phyloP scores from a whole-genome alignment of 2,329 filamentous ascomycete species.

The Claviceps cyperi region DNA sequence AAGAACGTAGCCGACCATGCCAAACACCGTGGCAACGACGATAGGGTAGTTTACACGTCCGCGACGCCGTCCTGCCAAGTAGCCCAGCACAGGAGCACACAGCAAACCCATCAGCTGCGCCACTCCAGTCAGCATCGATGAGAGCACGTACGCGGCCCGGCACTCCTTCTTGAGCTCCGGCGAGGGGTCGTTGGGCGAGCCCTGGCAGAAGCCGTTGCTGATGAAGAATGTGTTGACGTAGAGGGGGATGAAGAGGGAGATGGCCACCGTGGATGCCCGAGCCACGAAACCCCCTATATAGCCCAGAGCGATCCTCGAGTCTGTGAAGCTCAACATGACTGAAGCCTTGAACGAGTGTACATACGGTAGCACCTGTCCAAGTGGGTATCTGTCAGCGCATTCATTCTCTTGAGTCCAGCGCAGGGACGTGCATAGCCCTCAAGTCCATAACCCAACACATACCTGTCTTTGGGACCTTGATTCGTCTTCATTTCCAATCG shows the following conservation, averaged over 20 bases:
- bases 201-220: conserved; percentile 61
- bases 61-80: conserved; percentile 52
- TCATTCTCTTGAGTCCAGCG: not conserved
- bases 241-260: conserved; percentile 86
- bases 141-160: conserved; percentile 72
- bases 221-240: conserved; percentile 89
- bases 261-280: conserved; percentile 83
- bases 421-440: not conserved
- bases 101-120: conserved; percentile 78
- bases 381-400: conserved; percentile 6
- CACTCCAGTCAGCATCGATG: conserved; percentile 74
- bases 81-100: conserved; percentile 77
- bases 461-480: conserved; percentile 13
- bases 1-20: conserved; percentile 61
- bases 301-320: conserved; percentile 67
- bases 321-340: conserved; percentile 55
- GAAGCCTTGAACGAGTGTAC: conserved; percentile 46
- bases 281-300: conserved; percentile 94
- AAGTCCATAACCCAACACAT: conserved; percentile 5
- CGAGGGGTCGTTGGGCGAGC: conserved; percentile 45
- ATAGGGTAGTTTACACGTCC: conserved; percentile 58
- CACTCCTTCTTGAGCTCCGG: conserved; percentile 76
- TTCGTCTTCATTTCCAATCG: not conserved
- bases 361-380: conserved; percentile 33
- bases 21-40: conserved; percentile 54